Evolutionary conservation across 148 eudicot species (phyloP), one percentile per base, ranked within the genome.

Genomic region (Arbutus unedo): DNA sequence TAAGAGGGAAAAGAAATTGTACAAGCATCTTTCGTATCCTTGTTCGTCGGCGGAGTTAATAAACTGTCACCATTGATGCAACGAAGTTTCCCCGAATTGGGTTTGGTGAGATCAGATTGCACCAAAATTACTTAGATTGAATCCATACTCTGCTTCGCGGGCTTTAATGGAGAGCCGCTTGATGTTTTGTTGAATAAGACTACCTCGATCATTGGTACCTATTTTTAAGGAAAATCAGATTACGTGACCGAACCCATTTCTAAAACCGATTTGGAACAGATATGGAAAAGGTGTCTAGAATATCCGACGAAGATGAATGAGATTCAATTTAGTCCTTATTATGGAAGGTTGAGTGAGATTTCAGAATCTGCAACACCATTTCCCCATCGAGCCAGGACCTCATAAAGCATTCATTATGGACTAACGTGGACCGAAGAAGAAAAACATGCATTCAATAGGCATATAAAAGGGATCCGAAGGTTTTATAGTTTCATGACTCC

Each of bases 161-260:
- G 51, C 9, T 43, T 81, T 41, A n/a, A 0, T 7, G n/a, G 77
- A 4, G 41, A 19, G 0, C 44, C 83, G 3, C 66, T 21, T 1
- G 53, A 71, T 38, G 43, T 43, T 54, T 31, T 81, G 9, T 45
- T 81, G 11, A 41, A 54, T 41, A 81, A 77, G 66, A 81, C 76
- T 53, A 41, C 51, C 7, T 2, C 4, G 13, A 38, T 31, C 4
- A 1, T 3, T 1, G 4, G 0, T 38, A 18, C 15, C 38, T 31
- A 31, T 31, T 71, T 68, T 18, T 73, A 81, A 57, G 55, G 15
- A 6, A 81, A 81, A 81, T 81, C 78, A 3, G 83, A 81, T 45
- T 81, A 54, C 10, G 54, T 56, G n/a, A 19, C 1, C 4, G 21
- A 44, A 0, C 83, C 83, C 1, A 81, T 81, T 81, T 23, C 70